phyloP scores from a whole-genome alignment of 2,329 filamentous ascomycete species.

The Lachnellula arida region DNA sequence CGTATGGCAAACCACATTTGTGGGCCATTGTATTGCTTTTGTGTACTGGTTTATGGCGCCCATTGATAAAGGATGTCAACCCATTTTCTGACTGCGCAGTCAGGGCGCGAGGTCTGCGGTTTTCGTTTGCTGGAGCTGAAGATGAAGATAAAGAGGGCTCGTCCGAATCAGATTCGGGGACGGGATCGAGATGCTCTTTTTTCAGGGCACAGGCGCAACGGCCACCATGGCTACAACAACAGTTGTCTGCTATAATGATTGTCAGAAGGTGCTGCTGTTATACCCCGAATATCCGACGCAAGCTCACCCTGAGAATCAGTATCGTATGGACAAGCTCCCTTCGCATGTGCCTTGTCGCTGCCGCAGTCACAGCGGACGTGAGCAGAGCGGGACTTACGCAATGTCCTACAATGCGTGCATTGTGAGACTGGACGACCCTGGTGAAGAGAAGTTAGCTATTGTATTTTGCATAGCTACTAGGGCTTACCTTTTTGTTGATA shows the following conservation, averaged over 20 bases:
- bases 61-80: conserved; percentile 57
- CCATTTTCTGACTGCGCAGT: conserved; percentile 56
- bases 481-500: conserved; percentile 76
- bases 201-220: conserved; percentile 62
- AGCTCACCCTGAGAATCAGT: conserved; percentile 34
- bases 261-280: conserved; percentile 31
- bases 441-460: conserved; percentile 3
- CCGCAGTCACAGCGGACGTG: conserved; percentile 97
- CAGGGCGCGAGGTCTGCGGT: conserved; percentile 53
- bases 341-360: conserved; percentile 74
- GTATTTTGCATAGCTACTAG: not conserved
- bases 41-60: conserved; percentile 58
- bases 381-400: conserved; percentile 92
- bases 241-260: conserved; percentile 49
- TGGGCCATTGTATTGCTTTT: conserved; percentile 58
- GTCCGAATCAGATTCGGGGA: conserved; percentile 60
- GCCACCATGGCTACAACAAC: conserved; percentile 66
- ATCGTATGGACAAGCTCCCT: conserved; percentile 51
- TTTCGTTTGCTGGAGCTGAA: conserved; percentile 37
- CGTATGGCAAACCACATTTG: conserved; percentile 55
- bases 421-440: conserved; percentile 88
- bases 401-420: conserved; percentile 92
- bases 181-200: conserved; percentile 59
- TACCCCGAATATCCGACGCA: conserved; percentile 21
- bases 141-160: conserved; percentile 35